Conservation (phyloP, 2,329 filamentous ascomycete genomes). For the Fusarium sp. region DNA sequence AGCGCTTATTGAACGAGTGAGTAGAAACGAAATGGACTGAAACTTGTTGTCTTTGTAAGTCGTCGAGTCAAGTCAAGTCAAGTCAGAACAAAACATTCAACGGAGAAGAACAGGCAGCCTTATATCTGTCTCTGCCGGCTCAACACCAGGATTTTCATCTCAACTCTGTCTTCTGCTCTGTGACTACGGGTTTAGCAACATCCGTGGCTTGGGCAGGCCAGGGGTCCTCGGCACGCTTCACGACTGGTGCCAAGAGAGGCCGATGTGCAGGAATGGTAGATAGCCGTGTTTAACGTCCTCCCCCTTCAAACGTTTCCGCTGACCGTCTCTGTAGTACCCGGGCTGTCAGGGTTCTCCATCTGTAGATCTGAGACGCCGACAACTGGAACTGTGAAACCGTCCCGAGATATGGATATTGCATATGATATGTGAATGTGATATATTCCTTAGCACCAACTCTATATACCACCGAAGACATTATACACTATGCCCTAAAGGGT, state of each 20-base stretch:
- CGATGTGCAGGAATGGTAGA: constrained; percentile 23
- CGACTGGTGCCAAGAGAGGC: constrained; percentile 31
- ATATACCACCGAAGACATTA: not conserved
- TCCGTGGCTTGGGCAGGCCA: constrained; percentile 21
- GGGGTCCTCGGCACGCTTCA: constrained; percentile 26
- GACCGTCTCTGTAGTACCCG: constrained; percentile 5
- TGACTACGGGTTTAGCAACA: constrained; percentile 23
- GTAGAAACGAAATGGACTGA: constrained; percentile 32
- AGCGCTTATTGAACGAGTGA: constrained; percentile 38
- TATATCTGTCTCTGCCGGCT: constrained; percentile 13
- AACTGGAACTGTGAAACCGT: constrained; percentile 23
- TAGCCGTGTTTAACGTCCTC: constrained; percentile 28
- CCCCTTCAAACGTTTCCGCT: constrained; percentile 28
- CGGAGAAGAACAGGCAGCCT: not conserved
- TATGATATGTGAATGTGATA: not conserved
- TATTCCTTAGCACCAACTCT: constrained; percentile 14
- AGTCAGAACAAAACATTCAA: constrained; percentile 15
- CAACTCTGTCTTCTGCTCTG: not conserved
- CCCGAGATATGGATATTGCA: constrained; percentile 11
- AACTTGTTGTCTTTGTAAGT: constrained; percentile 21
- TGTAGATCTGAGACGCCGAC: constrained; percentile 26
- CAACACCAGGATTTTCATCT: constrained; percentile 15
- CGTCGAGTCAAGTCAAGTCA: constrained; percentile 25
- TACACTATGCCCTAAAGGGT: not conserved
- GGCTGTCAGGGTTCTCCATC: constrained; percentile 13